Evolutionary conservation across 2,329 filamentous ascomycete genomes (phyloP).

Genomic region (Zarea fungicola): DNA sequence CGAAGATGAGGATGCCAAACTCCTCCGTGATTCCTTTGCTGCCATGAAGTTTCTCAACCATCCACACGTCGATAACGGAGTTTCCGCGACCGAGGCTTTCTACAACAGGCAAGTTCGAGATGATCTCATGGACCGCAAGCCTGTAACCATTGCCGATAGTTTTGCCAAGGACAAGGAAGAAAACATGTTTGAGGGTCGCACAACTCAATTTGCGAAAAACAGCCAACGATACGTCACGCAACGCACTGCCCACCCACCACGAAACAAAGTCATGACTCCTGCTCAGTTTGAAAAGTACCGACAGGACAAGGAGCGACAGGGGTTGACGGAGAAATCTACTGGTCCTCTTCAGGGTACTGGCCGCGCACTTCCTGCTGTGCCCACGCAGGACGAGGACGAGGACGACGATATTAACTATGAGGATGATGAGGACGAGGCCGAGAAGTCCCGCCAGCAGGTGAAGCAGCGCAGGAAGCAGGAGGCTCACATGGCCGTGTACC

Average conservation of each 20-base stretch:
- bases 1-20: conserved; percentile 48
- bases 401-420: conserved; percentile 62
- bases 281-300: conserved; percentile 80
- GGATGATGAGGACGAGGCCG: conserved; percentile 73
- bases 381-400: conserved; percentile 51
- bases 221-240: conserved; percentile 29
- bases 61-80: conserved; percentile 11
- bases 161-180: conserved; percentile 40
- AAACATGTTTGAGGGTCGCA: conserved; percentile 49
- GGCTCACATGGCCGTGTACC: conserved; percentile 82
- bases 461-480: conserved; percentile 83
- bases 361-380: background rate
- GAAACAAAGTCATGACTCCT: conserved; percentile 82
- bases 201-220: conserved; percentile 32
- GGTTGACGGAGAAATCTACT: conserved; percentile 35
- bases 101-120: conserved; percentile 13
- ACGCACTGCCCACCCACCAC: conserved; percentile 35
- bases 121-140: conserved; percentile 9
- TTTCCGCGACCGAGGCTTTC: conserved; percentile 16
- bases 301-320: conserved; percentile 64
- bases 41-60: conserved; percentile 42
- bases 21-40: conserved; percentile 48
- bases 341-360: conserved; percentile 16
- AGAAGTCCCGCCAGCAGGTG: conserved; percentile 66
- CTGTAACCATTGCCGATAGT: conserved; percentile 20